phyloP scores from a whole-genome alignment of 768 basidiomycete genomes.

The Trametes cubensis region DNA sequence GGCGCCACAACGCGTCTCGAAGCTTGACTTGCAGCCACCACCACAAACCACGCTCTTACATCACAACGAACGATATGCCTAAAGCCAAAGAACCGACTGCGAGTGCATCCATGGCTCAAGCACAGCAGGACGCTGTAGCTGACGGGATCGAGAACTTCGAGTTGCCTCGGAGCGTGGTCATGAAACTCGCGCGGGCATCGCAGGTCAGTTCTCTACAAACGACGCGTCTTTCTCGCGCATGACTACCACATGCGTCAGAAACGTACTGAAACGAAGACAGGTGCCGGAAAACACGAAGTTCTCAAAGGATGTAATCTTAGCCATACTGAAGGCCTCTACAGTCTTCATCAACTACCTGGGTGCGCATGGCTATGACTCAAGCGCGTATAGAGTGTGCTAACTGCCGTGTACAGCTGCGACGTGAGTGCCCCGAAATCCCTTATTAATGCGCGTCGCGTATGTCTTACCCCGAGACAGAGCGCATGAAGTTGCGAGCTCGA shows the following conservation, averaged over 20 bases:
- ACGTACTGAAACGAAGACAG: constrained; percentile 42
- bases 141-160: constrained; percentile 91
- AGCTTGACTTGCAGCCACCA: not conserved
- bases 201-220: constrained; percentile 52
- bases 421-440: constrained; percentile 35
- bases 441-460: too few relatives aligned
- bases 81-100: constrained; percentile 59
- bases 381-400: not conserved
- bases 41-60: not conserved
- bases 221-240: not conserved
- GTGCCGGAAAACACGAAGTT: constrained; percentile 84
- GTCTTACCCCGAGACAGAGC: constrained; percentile 51
- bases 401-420: constrained; percentile 42
- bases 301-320: constrained; percentile 86
- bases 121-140: constrained; percentile 78
- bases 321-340: constrained; percentile 85
- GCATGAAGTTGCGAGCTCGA: constrained; percentile 83
- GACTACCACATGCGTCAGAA: not conserved
- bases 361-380: constrained; percentile 41
- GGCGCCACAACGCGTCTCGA: not conserved
- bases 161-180: constrained; percentile 80
- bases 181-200: constrained; percentile 77
- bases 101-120: constrained; percentile 65
- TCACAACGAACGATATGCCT: constrained; percentile 51
- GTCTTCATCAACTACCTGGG: constrained; percentile 96